phyloP scores from a whole-genome alignment of 2,329 filamentous ascomycete species.

The Epicoccum nigrum region DNA sequence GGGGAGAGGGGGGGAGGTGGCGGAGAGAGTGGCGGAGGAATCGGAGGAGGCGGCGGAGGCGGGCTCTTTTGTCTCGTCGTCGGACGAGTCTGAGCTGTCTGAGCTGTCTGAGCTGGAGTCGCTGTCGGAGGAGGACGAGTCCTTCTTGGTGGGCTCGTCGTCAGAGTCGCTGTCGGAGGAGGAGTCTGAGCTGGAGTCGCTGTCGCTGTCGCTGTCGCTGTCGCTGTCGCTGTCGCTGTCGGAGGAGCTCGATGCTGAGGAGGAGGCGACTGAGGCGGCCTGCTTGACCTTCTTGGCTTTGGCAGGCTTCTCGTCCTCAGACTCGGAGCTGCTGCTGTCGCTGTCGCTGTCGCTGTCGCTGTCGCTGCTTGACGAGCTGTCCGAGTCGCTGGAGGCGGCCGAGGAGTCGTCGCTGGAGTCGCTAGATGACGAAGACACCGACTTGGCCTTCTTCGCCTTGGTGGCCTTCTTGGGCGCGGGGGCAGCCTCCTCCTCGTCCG shows the following conservation, averaged over 20 bases:
- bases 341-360: conserved; percentile 25
- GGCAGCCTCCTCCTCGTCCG: conserved; percentile 27
- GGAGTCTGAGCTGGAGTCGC: conserved; percentile 28
- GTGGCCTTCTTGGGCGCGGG: conserved; percentile 25
- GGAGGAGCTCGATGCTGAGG: conserved; percentile 41
- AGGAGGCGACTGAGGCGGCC: conserved; percentile 36
- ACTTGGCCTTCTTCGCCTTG: conserved; percentile 26
- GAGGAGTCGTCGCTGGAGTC: conserved; percentile 29
- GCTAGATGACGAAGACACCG: conserved; percentile 26
- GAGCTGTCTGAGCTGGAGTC: conserved; percentile 27
- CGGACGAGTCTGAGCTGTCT: conserved; percentile 26
- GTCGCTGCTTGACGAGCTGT: conserved; percentile 22
- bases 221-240: conserved; percentile 20
- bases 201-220: too few species aligned
- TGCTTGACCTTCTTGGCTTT: conserved; percentile 33
- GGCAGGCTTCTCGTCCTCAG: conserved; percentile 30
- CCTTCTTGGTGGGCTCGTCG: conserved; percentile 24
- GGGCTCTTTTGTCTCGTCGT: conserved; percentile 37
- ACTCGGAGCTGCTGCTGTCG: conserved; percentile 32
- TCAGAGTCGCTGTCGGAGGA: conserved; percentile 37
- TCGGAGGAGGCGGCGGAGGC: conserved; percentile 45
- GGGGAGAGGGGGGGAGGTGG: conserved; percentile 31
- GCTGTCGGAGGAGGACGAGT: conserved; percentile 19
- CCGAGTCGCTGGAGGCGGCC: conserved; percentile 35
- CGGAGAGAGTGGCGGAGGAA: conserved; percentile 48